Evolutionary conservation across 2,329 filamentous ascomycete genomes (phyloP).

Genomic region (Ophiostoma ips): DNA sequence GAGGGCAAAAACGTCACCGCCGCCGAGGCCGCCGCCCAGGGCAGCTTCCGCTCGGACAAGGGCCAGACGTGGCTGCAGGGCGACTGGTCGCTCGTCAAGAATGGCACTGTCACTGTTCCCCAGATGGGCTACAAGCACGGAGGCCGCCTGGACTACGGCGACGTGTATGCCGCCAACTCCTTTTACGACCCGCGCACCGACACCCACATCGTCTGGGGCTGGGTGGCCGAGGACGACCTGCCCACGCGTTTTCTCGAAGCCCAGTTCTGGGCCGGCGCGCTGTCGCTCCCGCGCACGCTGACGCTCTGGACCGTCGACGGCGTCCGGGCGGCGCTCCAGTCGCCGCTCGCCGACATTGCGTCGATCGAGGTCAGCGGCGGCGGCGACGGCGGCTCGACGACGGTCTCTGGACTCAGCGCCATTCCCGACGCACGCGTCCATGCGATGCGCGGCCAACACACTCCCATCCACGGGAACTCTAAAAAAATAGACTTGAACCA

Average conservation of each 20-base stretch:
- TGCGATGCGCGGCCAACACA: background rate
- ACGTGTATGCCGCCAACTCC: conserved; percentile 33
- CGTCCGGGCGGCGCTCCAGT: conserved; percentile 24
- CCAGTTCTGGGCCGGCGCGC: conserved; percentile 35
- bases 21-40: conserved; percentile 25
- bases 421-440: background rate
- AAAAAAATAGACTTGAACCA: too few relatives aligned
- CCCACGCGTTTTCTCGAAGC: conserved; percentile 23
- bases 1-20: conserved; percentile 23
- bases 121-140: conserved; percentile 22
- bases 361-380: conserved; percentile 21
- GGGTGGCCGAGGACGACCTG: conserved; percentile 37
- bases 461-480: background rate
- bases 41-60: conserved; percentile 1
- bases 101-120: conserved; percentile 15
- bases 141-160: conserved; percentile 34
- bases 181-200: conserved; percentile 30
- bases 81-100: conserved; percentile 3
- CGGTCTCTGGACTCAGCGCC: conserved; percentile 8
- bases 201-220: conserved; percentile 31
- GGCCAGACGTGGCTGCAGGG: conserved; percentile 3
- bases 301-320: conserved; percentile 24
- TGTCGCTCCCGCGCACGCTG: conserved; percentile 31
- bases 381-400: too few relatives aligned
- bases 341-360: conserved; percentile 25